Evolutionary conservation across 805 yeast genomes (phyloP).

Genomic region (Cyberlindnera mississippiensis): DNA sequence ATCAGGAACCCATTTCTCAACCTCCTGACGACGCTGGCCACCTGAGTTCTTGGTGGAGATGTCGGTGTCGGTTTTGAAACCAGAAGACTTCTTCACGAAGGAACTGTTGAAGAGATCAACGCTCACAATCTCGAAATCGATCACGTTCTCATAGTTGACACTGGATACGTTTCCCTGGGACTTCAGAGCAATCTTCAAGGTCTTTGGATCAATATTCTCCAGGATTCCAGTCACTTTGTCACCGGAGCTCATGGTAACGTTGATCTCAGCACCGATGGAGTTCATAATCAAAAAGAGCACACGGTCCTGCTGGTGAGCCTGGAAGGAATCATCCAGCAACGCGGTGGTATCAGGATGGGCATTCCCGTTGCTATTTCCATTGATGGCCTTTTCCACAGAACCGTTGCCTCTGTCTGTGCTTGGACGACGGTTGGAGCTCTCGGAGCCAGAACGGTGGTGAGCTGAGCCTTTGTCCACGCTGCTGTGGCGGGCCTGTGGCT

Average conservation of each 20-base stretch:
- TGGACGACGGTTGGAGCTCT: slow-evolving; percentile 14
- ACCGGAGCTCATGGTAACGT: slow-evolving; percentile 62
- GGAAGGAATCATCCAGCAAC: slow-evolving; percentile 26
- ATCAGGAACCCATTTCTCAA: slow-evolving; percentile 81
- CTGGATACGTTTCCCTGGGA: slow-evolving; percentile 29
- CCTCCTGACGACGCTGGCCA: slow-evolving; percentile 55
- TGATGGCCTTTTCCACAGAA: neutral
- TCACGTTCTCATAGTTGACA: slow-evolving; percentile 33
- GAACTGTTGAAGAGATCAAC: slow-evolving; percentile 27
- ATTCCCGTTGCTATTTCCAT: slow-evolving; percentile 4
- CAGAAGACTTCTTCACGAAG: slow-evolving; percentile 15
- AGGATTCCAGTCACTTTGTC: slow-evolving; percentile 56
- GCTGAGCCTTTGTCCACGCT: slow-evolving; percentile 8
- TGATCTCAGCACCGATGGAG: slow-evolving; percentile 55
- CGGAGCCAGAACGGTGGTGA: slow-evolving; percentile 19
- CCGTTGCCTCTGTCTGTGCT: slow-evolving; percentile 5
- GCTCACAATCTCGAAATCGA: slow-evolving; percentile 37
- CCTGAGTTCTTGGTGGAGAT: slow-evolving; percentile 42
- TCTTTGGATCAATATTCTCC: slow-evolving; percentile 49
- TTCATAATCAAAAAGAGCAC: slow-evolving; percentile 50
- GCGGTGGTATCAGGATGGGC: slow-evolving; percentile 3
- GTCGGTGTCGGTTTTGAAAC: slow-evolving; percentile 82
- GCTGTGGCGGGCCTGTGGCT: slow-evolving; percentile 12
- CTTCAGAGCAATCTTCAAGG: slow-evolving; percentile 29
- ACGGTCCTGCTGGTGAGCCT: slow-evolving; percentile 42